phyloP scores from a whole-genome alignment of 192 early-diverging fungal species.

The Coemansia sp. region DNA sequence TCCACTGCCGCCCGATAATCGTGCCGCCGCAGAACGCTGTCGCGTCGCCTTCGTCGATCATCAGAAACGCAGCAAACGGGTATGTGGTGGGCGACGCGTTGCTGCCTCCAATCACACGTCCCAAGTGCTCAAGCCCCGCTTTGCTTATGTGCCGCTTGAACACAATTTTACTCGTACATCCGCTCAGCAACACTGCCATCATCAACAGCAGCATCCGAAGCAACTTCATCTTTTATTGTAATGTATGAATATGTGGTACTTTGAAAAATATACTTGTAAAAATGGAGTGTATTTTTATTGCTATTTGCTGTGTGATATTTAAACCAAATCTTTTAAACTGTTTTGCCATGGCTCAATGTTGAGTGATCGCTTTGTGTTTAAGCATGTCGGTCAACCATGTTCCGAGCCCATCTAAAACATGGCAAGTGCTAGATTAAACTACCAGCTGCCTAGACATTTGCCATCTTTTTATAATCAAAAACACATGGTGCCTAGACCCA shows the following conservation, averaged over 20 bases:
- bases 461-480: no score
- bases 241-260: no score
- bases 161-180: constrained; percentile 1
- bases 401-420: no score
- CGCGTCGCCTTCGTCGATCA: constrained; percentile 36
- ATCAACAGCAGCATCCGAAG: background rate
- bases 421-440: no score
- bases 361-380: no score
- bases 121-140: constrained; percentile 14
- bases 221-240: no score
- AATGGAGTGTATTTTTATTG: background rate
- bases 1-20: constrained; percentile 41
- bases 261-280: background rate
- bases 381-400: no score
- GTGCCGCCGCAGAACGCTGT: constrained; percentile 52
- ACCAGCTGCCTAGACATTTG: no score
- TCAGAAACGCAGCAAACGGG: constrained; percentile 49
- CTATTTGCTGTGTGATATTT: no score
- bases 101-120: constrained; percentile 53
- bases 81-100: constrained; percentile 24
- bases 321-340: no score
- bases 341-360: no score
- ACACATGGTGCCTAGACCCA: background rate
- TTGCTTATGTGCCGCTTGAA: constrained; percentile 8
- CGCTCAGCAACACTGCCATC: background rate